A percentile compares a stretch with the other conserved stretches of the same genome.
phyloP scores from a whole-genome alignment of 78 protist species.

The Speleostelium caveatum region DNA sequence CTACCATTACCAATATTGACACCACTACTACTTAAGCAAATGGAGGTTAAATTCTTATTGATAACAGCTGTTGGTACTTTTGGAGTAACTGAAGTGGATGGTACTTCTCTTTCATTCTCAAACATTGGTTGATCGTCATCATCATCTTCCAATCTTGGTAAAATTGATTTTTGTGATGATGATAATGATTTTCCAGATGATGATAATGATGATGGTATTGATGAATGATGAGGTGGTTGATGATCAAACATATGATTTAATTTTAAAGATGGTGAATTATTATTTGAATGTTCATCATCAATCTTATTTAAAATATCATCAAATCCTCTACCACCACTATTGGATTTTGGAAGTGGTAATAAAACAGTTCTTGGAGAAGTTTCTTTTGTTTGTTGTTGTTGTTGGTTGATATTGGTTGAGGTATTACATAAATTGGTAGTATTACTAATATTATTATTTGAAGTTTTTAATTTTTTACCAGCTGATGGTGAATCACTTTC shows the following conservation, averaged over 20 bases:
- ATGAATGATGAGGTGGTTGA: too few relatives aligned
- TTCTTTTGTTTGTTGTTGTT: neutral
- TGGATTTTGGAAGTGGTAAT: neutral
- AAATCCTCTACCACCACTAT: neutral
- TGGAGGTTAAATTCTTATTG: constrained; percentile 7
- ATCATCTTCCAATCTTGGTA: constrained; percentile 34
- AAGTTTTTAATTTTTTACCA: neutral
- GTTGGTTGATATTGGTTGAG: neutral
- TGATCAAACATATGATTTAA: neutral
- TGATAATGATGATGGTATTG: neutral
- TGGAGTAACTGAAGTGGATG: neutral
- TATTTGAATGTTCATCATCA: neutral
- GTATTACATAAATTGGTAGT: too few relatives aligned
- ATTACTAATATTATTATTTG: neutral
- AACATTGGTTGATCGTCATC: neutral
- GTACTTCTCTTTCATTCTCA: constrained; percentile 49
- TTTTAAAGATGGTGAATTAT: neutral
- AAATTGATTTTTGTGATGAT: neutral
- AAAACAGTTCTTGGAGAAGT: neutral
- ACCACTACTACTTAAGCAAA: neutral
- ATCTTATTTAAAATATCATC: constrained; percentile 1
- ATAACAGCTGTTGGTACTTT: constrained; percentile 2
- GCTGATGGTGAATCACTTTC: neutral
- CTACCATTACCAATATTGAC: neutral
- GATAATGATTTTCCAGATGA: neutral